Evolutionary conservation across 345 rosid genomes (phyloP).

Genomic region (Euphorbia tirucalli): DNA sequence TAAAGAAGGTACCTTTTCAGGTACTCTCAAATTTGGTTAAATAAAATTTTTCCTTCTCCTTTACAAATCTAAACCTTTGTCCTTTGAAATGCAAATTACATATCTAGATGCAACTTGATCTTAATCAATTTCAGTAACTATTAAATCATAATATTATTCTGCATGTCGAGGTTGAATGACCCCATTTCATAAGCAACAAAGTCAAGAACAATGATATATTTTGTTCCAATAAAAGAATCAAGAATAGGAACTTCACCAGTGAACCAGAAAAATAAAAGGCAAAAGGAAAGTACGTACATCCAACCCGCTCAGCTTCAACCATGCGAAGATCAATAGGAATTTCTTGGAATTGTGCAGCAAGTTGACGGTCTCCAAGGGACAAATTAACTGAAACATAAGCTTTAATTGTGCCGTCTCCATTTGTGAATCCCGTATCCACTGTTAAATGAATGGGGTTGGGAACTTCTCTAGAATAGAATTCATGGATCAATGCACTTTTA

Average conservation of each 20-base stretch:
- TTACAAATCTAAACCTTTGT: not conserved
- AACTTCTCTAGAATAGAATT: constrained; percentile 85
- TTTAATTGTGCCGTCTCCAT: constrained; percentile 76
- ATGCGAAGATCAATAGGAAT: constrained; percentile 91
- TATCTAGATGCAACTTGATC: not conserved
- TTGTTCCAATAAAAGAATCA: not conserved
- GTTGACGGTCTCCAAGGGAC: constrained; percentile 76
- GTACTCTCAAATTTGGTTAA: not conserved
- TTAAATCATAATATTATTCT: not conserved
- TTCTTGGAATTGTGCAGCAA: constrained; percentile 96
- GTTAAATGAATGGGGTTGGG: constrained; percentile 87
- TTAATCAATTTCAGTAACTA: not conserved
- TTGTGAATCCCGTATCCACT: constrained; percentile 75
- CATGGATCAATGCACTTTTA: constrained; percentile 88
- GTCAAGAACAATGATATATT: not conserved
- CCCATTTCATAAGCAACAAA: not conserved
- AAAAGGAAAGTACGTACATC: constrained; percentile 56
- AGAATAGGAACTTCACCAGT: not conserved
- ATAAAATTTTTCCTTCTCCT: not conserved
- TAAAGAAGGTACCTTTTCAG: not conserved
- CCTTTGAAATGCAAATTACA: not conserved
- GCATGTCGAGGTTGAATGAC: not conserved
- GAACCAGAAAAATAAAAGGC: not conserved
- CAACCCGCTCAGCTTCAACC: constrained; percentile 93
- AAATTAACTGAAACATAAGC: constrained; percentile 75